Evolutionary conservation across 441 rosid genomes (phyloP).

Genomic region (California macrophylla): DNA sequence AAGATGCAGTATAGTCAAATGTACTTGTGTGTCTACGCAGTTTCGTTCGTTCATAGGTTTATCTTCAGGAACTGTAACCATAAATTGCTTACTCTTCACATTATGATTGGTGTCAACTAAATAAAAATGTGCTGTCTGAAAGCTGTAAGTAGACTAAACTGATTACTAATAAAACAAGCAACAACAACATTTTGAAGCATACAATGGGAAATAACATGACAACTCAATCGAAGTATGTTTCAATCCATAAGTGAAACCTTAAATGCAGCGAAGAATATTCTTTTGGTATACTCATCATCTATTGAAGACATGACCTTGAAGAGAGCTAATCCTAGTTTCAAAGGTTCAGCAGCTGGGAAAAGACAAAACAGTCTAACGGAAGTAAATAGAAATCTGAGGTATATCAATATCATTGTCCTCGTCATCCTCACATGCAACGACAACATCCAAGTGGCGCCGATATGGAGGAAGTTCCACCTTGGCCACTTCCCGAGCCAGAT

Average conservation of each 20-base stretch:
- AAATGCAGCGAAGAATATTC: conserved; percentile 1
- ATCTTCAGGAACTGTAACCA: too few relatives aligned
- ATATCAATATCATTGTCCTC: conserved; percentile 82
- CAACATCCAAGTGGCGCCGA: conserved; percentile 61
- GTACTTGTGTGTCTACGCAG: too few relatives aligned
- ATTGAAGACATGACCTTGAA: neutral
- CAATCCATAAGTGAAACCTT: neutral
- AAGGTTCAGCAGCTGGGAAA: conserved; percentile 7
- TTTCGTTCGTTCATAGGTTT: too few relatives aligned
- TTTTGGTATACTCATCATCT: neutral
- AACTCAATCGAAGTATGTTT: neutral
- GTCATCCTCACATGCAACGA: conserved; percentile 86
- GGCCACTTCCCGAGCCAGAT: conserved; percentile 75
- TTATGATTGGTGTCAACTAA: too few relatives aligned
- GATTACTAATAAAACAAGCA: too few relatives aligned
- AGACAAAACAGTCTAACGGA: conserved; percentile 27
- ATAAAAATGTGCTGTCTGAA: too few relatives aligned
- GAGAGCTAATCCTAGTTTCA: neutral
- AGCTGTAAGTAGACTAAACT: too few relatives aligned
- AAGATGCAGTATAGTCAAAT: too few relatives aligned
- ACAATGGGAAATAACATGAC: neutral
- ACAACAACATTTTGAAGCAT: neutral
- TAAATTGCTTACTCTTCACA: too few relatives aligned
- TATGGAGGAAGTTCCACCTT: conserved; percentile 63
- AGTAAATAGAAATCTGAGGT: conserved; percentile 69